Percentiles rank a stretch among this genome's conserved stretches.
Conservation (phyloP, 352 stramenopile genomes). For the Elongisporangium prolatum region DNA sequence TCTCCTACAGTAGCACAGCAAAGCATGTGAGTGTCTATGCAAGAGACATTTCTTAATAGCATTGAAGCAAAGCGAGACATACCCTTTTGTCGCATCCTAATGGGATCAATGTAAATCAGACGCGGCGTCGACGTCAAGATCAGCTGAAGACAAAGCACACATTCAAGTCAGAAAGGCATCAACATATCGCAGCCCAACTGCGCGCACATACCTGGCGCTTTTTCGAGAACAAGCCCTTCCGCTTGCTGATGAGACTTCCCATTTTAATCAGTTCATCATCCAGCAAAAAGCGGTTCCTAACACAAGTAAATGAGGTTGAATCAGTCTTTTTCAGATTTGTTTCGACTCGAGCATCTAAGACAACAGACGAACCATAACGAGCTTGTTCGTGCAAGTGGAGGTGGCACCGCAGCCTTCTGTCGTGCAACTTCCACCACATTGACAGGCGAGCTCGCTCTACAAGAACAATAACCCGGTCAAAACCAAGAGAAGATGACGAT, state of each 20-base stretch:
- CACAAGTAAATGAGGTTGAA: background rate
- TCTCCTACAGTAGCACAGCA: constrained; percentile 26
- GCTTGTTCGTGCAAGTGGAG: constrained; percentile 61
- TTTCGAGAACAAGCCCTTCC: constrained; percentile 87
- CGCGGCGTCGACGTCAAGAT: constrained; percentile 83
- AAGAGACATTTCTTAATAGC: background rate
- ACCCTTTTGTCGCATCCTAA: constrained; percentile 89
- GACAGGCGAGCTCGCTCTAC: constrained; percentile 21
- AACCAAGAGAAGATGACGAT: background rate
- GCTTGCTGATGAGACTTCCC: constrained; percentile 81
- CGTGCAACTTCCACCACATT: constrained; percentile 77
- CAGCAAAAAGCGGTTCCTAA: constrained; percentile 76
- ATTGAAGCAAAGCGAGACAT: background rate
- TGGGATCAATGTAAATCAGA: constrained; percentile 89
- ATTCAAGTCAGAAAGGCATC: background rate
- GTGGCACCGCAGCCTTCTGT: constrained; percentile 64
- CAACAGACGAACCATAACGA: constrained; percentile 50
- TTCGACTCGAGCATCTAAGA: background rate
- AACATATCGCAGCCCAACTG: background rate
- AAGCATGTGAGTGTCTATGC: constrained; percentile 1
- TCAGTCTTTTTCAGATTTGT: background rate
- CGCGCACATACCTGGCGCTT: constrained; percentile 50
- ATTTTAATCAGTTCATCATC: constrained; percentile 88
- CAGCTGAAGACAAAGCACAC: constrained; percentile 23
- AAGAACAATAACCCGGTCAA: constrained; percentile 18